Evolutionary conservation across 2,329 filamentous ascomycete species (phyloP).

Genomic region (Dissoconium aciculare): DNA sequence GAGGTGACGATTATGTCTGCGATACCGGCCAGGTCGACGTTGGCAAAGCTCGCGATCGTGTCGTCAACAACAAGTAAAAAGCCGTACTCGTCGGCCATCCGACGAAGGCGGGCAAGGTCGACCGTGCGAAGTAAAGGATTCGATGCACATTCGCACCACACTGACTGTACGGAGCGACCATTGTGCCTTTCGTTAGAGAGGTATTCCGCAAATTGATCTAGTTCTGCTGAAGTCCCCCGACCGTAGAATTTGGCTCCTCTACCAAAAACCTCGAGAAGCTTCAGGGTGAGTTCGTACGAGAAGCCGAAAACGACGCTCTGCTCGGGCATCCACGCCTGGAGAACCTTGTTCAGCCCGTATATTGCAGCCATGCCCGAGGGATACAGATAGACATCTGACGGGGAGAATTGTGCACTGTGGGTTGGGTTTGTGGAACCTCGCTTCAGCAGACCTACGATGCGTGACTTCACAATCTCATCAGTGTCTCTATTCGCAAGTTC

Average conservation of each 20-base stretch:
- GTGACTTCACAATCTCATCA: too few relatives aligned
- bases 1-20: slow-evolving; percentile 84
- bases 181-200: slow-evolving; percentile 36
- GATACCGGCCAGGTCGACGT: slow-evolving; percentile 73
- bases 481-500: too few relatives aligned
- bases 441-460: slow-evolving; percentile 2
- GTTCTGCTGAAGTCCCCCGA: slow-evolving; percentile 48
- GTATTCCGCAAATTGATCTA: slow-evolving; percentile 63
- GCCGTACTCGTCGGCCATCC: slow-evolving; percentile 61
- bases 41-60: slow-evolving; percentile 85
- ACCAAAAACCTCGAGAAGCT: slow-evolving; percentile 81
- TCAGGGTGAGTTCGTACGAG: slow-evolving; percentile 84
- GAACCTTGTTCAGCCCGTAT: slow-evolving; percentile 63
- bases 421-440: neutral
- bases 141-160: slow-evolving; percentile 86
- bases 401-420: slow-evolving; percentile 38
- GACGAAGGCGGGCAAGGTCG: slow-evolving; percentile 59
- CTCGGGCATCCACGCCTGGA: slow-evolving; percentile 47
- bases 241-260: slow-evolving; percentile 77
- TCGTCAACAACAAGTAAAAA: slow-evolving; percentile 85
- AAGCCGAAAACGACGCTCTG: slow-evolving; percentile 83
- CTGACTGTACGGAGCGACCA: slow-evolving; percentile 55
- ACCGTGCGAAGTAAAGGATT: slow-evolving; percentile 77
- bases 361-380: slow-evolving; percentile 87
- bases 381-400: slow-evolving; percentile 76